These are phyloP conservation scores for Phytophthora melonis DNA, from an alignment of 352 stramenopile species.

Conservation along the genomic window DNA sequence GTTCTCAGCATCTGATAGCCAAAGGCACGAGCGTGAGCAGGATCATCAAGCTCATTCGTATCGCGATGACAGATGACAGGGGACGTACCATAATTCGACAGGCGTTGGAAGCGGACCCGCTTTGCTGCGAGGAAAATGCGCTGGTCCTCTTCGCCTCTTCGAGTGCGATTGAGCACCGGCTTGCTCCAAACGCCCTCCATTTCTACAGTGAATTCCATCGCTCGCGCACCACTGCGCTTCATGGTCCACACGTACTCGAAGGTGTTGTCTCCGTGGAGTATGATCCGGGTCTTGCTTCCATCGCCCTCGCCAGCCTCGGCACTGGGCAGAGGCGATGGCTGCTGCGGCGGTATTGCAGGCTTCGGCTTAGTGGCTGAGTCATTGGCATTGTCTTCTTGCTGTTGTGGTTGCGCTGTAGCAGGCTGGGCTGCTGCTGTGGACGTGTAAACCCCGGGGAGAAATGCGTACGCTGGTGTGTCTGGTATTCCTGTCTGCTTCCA, in stretches of 20 bases:
- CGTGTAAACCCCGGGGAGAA: constrained; percentile 72
- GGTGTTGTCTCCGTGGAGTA: constrained; percentile 83
- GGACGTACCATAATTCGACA: constrained; percentile 75
- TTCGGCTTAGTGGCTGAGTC: constrained; percentile 10
- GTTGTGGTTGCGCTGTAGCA: constrained; percentile 6
- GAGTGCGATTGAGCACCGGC: constrained; percentile 79
- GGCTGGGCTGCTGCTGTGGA: constrained; percentile 6
- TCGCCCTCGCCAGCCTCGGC: constrained; percentile 31
- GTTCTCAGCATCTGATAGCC: constrained; percentile 53
- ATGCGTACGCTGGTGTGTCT: constrained; percentile 46
- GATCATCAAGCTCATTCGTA: neutral
- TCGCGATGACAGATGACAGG: neutral
- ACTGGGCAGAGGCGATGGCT: neutral
- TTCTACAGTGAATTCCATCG: constrained; percentile 81
- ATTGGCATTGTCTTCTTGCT: constrained; percentile 22
- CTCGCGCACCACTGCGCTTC: constrained; percentile 52
- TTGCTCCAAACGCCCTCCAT: constrained; percentile 76
- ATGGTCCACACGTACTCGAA: constrained; percentile 85
- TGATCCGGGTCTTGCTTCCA: constrained; percentile 48
- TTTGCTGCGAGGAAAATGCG: constrained; percentile 69
- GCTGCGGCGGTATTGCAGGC: constrained; percentile 4
- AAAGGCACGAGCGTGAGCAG: neutral
- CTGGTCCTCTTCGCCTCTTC: constrained; percentile 75
- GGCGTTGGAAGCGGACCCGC: constrained; percentile 72
- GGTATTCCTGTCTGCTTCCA: constrained; percentile 48